phyloP scores from a whole-genome alignment of 1,284 basidiomycete species.

The Cutaneotrichosporon sp. region DNA sequence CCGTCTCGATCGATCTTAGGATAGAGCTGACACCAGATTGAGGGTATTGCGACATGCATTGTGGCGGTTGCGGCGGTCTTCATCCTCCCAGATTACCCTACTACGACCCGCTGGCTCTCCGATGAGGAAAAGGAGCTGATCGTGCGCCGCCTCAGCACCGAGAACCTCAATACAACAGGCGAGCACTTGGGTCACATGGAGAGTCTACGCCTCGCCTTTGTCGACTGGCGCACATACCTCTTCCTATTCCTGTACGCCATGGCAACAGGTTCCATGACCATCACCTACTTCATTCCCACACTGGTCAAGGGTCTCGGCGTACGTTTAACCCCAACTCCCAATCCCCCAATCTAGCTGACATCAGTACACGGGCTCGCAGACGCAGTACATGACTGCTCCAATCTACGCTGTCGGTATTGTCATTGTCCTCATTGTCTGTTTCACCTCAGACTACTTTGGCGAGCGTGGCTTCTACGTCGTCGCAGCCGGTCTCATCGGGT shows the following conservation, averaged over 20 bases:
- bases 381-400: slow-evolving; percentile 51
- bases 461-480: slow-evolving; percentile 49
- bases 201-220: slow-evolving; percentile 28
- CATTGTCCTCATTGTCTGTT: slow-evolving; percentile 44
- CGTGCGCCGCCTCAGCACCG: slow-evolving; percentile 14
- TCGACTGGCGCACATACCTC: slow-evolving; percentile 46
- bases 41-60: slow-evolving; percentile 35
- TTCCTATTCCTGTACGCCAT: slow-evolving; percentile 46
- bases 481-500: slow-evolving; percentile 28
- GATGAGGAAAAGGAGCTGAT: slow-evolving; percentile 26
- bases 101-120: slow-evolving; percentile 39
- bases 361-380: slow-evolving; percentile 34
- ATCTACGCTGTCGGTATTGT: slow-evolving; percentile 44
- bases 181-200: slow-evolving; percentile 28
- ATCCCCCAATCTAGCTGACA: slow-evolving; percentile 34
- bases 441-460: slow-evolving; percentile 43
- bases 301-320: slow-evolving; percentile 24
- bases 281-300: slow-evolving; percentile 51
- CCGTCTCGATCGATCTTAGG: neutral
- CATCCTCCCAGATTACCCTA: slow-evolving; percentile 44
- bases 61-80: slow-evolving; percentile 23
- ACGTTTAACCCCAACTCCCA: neutral
- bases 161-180: slow-evolving; percentile 26
- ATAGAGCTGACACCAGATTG: slow-evolving; percentile 40
- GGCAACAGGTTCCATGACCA: slow-evolving; percentile 46